phyloP scores from a whole-genome alignment of 2,329 filamentous ascomycete genomes.

The Xylariales sp. region DNA sequence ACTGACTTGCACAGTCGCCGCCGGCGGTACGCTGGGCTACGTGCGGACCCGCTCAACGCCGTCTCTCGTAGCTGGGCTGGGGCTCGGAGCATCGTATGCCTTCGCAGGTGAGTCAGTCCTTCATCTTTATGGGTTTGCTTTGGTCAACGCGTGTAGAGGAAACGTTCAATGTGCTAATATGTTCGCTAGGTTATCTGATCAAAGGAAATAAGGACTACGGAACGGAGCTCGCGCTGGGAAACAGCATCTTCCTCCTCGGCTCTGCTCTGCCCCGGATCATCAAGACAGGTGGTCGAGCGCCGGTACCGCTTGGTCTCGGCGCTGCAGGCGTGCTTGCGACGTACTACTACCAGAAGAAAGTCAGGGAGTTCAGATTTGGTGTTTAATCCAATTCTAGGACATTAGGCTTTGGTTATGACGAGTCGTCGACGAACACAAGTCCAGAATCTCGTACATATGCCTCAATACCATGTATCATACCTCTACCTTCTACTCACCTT shows the following conservation, averaged over 20 bases:
- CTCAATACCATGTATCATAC: not conserved
- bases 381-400: too few species aligned
- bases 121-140: too few species aligned
- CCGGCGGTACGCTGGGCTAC: constrained; percentile 28
- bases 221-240: constrained; percentile 35
- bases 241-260: constrained; percentile 32
- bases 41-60: constrained; percentile 25
- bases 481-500: too few species aligned
- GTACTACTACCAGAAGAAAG: constrained; percentile 38
- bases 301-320: constrained; percentile 30
- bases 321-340: constrained; percentile 31
- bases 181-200: constrained; percentile 38
- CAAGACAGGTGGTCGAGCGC: constrained; percentile 32
- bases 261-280: constrained; percentile 33
- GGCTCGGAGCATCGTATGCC: constrained; percentile 27
- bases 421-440: too few species aligned
- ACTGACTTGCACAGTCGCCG: constrained; percentile 29
- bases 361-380: constrained; percentile 34
- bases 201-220: constrained; percentile 38
- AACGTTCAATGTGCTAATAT: too few species aligned
- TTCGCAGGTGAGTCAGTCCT: constrained; percentile 26
- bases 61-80: constrained; percentile 28
- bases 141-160: too few species aligned
- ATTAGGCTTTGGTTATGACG: too few species aligned
- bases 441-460: not conserved